Evolutionary conservation across 176 grass and related monocot species (phyloP).

Genomic region (Hordeum marinum): DNA sequence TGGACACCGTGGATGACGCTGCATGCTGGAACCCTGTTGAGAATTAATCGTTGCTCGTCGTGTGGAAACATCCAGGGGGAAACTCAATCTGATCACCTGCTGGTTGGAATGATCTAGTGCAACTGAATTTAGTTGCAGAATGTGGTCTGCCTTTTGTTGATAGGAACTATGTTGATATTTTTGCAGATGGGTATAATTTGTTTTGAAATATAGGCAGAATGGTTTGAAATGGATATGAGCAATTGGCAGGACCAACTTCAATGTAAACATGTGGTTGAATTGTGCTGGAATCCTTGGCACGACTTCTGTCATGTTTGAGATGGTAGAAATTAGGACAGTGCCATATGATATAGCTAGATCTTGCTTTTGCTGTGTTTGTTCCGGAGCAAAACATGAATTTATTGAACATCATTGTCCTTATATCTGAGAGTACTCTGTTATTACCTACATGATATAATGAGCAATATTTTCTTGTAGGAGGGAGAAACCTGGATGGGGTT

Average conservation of each 20-base stretch:
- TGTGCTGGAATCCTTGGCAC: conserved; percentile 5
- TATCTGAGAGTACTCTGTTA: background rate
- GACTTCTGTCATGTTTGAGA: background rate
- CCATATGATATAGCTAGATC: background rate
- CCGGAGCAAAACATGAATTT: background rate
- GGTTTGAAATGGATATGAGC: background rate
- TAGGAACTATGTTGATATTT: background rate
- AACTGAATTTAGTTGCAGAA: background rate
- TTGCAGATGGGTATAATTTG: background rate
- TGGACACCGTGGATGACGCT: background rate
- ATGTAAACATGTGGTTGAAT: background rate
- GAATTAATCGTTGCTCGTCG: background rate
- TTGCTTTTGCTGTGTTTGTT: background rate
- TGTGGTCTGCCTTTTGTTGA: background rate
- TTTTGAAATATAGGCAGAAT: background rate
- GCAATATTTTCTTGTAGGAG: conserved; percentile 17
- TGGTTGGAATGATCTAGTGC: background rate
- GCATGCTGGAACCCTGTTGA: background rate
- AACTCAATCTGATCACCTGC: background rate
- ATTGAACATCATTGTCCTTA: background rate
- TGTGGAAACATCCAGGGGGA: background rate
- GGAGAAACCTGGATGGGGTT: conserved; percentile 41
- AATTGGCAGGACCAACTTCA: background rate
- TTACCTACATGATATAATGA: background rate
- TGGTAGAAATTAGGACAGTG: background rate